Evolutionary conservation across 1,284 basidiomycete species (phyloP).

Genomic region (Rhodotorula sp.): DNA sequence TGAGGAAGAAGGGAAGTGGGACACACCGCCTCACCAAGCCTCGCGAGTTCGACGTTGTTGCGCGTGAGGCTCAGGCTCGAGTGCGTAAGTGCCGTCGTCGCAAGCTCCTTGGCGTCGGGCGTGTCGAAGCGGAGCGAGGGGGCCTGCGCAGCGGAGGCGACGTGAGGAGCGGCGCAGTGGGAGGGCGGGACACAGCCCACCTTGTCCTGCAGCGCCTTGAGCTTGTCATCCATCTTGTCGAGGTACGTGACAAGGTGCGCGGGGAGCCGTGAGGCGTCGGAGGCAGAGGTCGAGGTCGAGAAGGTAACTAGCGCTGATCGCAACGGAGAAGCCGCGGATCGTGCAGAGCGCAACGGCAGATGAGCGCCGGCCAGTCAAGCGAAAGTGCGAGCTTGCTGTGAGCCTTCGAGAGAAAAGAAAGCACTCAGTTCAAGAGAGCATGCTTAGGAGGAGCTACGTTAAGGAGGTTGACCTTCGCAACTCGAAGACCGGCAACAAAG

Average conservation of each 20-base stretch:
- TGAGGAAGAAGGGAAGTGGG: neutral
- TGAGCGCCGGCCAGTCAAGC: no score
- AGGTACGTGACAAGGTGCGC: neutral
- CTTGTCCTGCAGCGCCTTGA: neutral
- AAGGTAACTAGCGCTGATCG: neutral
- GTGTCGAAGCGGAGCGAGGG: conserved; percentile 6
- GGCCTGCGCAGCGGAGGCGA: neutral
- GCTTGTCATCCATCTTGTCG: neutral
- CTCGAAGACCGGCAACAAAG: no score
- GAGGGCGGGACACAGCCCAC: neutral
- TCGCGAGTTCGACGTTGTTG: conserved; percentile 11
- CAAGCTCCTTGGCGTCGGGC: neutral
- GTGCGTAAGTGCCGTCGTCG: conserved; percentile 2
- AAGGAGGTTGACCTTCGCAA: conserved; percentile 5
- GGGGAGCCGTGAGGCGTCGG: no score
- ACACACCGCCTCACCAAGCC: conserved; percentile 9
- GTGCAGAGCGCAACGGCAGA: neutral
- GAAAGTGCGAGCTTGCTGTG: no score
- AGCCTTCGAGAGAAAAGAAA: no score
- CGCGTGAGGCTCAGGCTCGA: neutral
- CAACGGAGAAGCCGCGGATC: neutral
- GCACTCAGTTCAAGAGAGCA: no score
- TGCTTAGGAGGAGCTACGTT: no score
- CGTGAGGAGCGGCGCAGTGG: neutral
- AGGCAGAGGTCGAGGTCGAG: neutral